phyloP scores from a whole-genome alignment of 441 rosid species.

The Adansonia grandidieri region DNA sequence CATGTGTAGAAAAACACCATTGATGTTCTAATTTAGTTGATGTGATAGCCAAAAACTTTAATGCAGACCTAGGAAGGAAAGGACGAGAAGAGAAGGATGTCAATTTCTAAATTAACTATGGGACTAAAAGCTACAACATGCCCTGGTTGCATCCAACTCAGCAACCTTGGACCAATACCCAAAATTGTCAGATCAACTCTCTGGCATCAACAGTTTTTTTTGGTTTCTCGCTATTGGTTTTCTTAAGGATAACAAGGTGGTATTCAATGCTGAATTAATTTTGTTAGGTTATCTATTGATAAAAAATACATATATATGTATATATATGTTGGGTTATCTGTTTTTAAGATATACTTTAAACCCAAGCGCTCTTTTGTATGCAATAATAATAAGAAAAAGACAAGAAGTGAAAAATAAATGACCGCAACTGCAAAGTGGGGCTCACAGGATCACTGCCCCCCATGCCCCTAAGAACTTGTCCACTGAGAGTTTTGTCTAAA shows the following conservation, averaged over 20 bases:
- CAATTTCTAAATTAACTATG: background rate
- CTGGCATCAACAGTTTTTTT: background rate
- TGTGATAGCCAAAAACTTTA: no score
- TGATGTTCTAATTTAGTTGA: background rate
- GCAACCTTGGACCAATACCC: slow-evolving; percentile 7
- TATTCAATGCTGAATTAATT: background rate
- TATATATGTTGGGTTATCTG: background rate
- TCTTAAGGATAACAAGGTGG: background rate
- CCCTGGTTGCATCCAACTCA: background rate
- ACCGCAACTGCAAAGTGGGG: background rate
- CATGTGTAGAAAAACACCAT: background rate
- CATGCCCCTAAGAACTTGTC: background rate
- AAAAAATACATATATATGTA: no score
- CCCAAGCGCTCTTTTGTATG: background rate
- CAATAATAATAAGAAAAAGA: background rate
- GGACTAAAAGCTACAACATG: background rate
- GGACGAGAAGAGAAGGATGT: no score
- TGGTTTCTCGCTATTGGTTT: background rate
- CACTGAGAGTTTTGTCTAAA: background rate
- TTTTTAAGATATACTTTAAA: background rate
- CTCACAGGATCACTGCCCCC: background rate
- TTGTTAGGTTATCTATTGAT: background rate
- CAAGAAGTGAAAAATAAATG: background rate
- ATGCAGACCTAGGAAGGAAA: no score
- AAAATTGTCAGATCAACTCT: background rate